Evolutionary conservation across 2,329 filamentous ascomycete genomes (phyloP).

Genomic region (Alternaria sp.): DNA sequence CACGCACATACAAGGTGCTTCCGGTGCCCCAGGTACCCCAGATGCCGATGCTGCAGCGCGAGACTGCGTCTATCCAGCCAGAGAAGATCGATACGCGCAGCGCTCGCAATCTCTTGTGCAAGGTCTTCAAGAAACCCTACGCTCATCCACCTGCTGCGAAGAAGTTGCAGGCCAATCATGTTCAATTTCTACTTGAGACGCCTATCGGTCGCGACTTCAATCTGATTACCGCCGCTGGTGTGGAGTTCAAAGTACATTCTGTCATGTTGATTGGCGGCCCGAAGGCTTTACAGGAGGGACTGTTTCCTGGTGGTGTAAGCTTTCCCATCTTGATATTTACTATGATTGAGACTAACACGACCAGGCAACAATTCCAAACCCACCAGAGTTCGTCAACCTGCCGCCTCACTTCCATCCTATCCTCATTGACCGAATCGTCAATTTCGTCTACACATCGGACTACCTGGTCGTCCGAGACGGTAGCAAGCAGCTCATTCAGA

Average conservation of each 20-base stretch:
- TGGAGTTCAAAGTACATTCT: conserved; percentile 19
- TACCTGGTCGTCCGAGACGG: conserved; percentile 7
- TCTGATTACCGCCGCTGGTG: conserved; percentile 9
- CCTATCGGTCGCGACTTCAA: conserved; percentile 18
- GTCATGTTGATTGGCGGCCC: conserved; percentile 20
- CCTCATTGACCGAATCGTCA: conserved; percentile 16
- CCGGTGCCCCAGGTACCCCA: not conserved
- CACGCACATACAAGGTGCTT: not conserved
- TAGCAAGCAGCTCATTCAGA: not conserved
- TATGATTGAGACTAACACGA: not conserved
- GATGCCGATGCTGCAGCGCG: not conserved
- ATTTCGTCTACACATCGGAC: conserved; percentile 20
- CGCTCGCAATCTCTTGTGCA: conserved; percentile 5
- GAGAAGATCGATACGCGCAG: conserved; percentile 1
- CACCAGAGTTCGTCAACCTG: conserved; percentile 3
- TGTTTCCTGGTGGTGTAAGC: conserved; percentile 15
- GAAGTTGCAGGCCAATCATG: conserved; percentile 2
- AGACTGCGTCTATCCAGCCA: not conserved
- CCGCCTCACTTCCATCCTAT: conserved; percentile 12
- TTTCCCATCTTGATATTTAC: not conserved
- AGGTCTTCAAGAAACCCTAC: conserved; percentile 5
- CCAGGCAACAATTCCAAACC: not conserved
- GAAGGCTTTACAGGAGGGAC: conserved; percentile 8
- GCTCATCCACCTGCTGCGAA: not conserved
- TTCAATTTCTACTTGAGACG: conserved; percentile 2